Base-by-base conservation (phyloP, 345 rosid genomes). In the Populus simonii region DNA sequence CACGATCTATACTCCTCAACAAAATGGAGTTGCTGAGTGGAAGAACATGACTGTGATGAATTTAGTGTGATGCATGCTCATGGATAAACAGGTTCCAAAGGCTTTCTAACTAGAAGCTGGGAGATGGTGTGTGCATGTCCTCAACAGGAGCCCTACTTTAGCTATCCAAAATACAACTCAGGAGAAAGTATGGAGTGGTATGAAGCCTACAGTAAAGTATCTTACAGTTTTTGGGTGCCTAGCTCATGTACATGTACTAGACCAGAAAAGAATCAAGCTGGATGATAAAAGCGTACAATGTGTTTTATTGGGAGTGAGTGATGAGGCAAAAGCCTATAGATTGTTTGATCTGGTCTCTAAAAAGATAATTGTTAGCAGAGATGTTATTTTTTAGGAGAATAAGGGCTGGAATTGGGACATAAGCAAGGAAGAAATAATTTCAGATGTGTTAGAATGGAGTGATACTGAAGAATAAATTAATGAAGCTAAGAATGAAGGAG, bases 181-280 rank as follows among this genome's bases (percentile, higher is more conserved):
- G 3, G 35, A 33, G 35, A 33, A 33, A 33, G 5, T 4, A 33
- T 33, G 5, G 5, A 33, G 35, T 33, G 4, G 35, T 33, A 4
- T 33, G 35, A 33, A 33, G 5, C 35, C 5, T 33, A 33, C 3
- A 33, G 35, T 33, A 33, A 5, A 33, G 35, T 33, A 33, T 33
- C 3, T 33, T 0, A 33, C 0, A 33, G 35, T 33, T 33, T 33
- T 33, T 33, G 0, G 35, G 0, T 33, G 5, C 0, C 1, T 7
- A 43, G 71, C 41, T 3, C 57, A 49, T 29, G 74, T 53, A 7
- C 27, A 71, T 29, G 5, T 71, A 45, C 39, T 12, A 3, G 4
- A 36, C 3, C 1, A 16, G 1, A 18, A 47, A 71, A 36, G 8
- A 38, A 3, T 45, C 16, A 71, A 49, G 39, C 23, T 71, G 1